phyloP scores from a whole-genome alignment of 306 rosid genomes.

The Prunus davidiana region DNA sequence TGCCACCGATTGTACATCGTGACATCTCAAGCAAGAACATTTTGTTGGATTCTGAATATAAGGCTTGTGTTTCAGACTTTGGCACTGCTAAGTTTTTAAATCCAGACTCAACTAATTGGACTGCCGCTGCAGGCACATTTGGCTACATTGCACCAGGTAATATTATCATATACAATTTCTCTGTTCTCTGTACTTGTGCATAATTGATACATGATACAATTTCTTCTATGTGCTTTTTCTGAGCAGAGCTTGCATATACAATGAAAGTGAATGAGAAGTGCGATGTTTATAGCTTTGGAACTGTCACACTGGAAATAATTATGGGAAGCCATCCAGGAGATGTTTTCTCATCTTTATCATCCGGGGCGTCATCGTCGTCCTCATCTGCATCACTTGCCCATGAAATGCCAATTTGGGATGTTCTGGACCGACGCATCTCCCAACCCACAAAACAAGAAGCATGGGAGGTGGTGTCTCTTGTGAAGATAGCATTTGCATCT shows the following conservation, averaged over 20 bases:
- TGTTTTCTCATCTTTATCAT: neutral
- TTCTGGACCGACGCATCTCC: conserved; percentile 1
- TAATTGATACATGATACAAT: too few relatives aligned
- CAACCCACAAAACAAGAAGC: neutral
- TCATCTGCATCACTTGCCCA: neutral
- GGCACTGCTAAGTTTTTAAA: too few relatives aligned
- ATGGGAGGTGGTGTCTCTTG: neutral
- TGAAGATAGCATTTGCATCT: neutral
- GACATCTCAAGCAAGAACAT: too few relatives aligned
- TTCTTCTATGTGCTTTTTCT: too few relatives aligned
- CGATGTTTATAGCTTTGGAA: conserved; percentile 27
- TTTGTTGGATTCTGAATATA: too few relatives aligned
- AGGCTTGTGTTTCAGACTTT: too few relatives aligned
- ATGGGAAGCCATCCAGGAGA: neutral
- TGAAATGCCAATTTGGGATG: neutral
- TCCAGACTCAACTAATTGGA: too few relatives aligned
- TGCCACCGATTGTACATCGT: too few relatives aligned
- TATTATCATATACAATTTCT: too few relatives aligned
- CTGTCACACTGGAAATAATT: neutral
- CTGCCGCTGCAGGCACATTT: too few relatives aligned
- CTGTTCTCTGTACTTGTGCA: too few relatives aligned
- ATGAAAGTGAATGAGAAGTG: conserved; percentile 5
- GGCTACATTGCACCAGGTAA: too few relatives aligned
- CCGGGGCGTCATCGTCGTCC: neutral
- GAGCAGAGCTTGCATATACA: neutral